Percentiles rank a stretch among this genome's conserved stretches.
Evolutionary conservation across 129 eudicot genomes (phyloP).

Genomic region (Mikania micrantha): DNA sequence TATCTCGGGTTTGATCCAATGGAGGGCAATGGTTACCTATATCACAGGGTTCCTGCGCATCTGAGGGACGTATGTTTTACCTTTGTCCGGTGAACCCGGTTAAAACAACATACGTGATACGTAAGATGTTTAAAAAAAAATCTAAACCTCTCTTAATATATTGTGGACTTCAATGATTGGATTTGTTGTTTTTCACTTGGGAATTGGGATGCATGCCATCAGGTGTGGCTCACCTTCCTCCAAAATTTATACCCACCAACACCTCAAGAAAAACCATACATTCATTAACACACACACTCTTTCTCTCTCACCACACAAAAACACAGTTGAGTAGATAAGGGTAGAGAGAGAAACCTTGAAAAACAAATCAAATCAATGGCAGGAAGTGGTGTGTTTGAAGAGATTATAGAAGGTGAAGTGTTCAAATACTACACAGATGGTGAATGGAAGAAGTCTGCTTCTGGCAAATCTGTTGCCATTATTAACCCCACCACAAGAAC

Average conservation of each 20-base stretch:
- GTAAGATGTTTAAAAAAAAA: too few species aligned
- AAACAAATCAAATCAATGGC: constrained; percentile 31
- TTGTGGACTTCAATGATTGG: not conserved
- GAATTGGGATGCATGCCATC: constrained; percentile 9
- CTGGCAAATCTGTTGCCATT: constrained; percentile 55
- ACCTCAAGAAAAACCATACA: constrained; percentile 27
- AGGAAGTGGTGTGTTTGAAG: constrained; percentile 38
- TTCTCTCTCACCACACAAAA: constrained; percentile 13
- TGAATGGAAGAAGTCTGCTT: constrained; percentile 53
- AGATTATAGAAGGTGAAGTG: constrained; percentile 46
- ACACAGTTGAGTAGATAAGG: constrained; percentile 22
- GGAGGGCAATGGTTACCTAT: too few species aligned
- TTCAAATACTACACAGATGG: constrained; percentile 55
- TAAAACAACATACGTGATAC: too few species aligned
- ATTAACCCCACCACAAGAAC: constrained; percentile 53
- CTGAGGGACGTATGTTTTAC: too few species aligned
- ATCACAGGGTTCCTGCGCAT: too few species aligned
- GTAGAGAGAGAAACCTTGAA: constrained; percentile 9
- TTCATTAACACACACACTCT: not conserved
- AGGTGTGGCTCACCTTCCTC: constrained; percentile 44
- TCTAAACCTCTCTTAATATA: too few species aligned
- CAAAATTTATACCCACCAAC: constrained; percentile 30
- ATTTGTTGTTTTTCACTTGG: not conserved
- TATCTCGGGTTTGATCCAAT: too few species aligned
- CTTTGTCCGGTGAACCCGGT: too few species aligned